phyloP scores from a whole-genome alignment of 768 basidiomycete species.

The button mushroom (Agaricus bisporus) region DNA sequence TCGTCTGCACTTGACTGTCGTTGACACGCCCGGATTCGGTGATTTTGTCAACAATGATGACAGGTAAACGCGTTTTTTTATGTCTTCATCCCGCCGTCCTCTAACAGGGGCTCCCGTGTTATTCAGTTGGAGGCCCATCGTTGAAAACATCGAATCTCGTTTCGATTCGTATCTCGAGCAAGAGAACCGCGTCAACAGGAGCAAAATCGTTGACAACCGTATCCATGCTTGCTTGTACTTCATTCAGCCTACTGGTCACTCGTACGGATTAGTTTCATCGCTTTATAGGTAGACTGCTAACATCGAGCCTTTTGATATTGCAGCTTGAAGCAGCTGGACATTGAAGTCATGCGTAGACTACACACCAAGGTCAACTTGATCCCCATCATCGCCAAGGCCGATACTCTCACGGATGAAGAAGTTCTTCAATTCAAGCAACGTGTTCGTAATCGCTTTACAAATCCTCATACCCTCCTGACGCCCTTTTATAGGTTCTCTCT shows the following conservation, averaged over 20 bases:
- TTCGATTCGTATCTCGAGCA: constrained; percentile 98
- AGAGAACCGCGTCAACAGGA: constrained; percentile 96
- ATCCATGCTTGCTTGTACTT: constrained; percentile 99
- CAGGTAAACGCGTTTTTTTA: constrained; percentile 45
- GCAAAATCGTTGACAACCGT: constrained; percentile 92
- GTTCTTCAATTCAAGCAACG: constrained; percentile 88
- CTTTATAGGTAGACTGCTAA: background rate
- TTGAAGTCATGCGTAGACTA: constrained; percentile 97
- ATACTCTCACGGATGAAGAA: constrained; percentile 97
- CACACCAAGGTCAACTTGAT: constrained; percentile 98
- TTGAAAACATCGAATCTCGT: constrained; percentile 96
- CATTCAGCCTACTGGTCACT: constrained; percentile 97
- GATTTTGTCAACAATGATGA: constrained; percentile 99
- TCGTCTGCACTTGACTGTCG: constrained; percentile 93
- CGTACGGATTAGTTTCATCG: constrained; percentile 50
- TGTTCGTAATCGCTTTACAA: constrained; percentile 35
- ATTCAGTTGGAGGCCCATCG: constrained; percentile 92
- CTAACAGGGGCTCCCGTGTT: constrained; percentile 16
- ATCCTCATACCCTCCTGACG: constrained; percentile 2
- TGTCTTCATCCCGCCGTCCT: constrained; percentile 11
- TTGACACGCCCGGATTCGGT: constrained; percentile 98
- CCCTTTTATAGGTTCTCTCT: constrained; percentile 61
- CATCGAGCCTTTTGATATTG: constrained; percentile 1
- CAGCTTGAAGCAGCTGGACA: constrained; percentile 95
- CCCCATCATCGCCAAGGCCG: constrained; percentile 96